Conservation (phyloP, 2,329 filamentous ascomycete genomes). For the Exophiala viscosa region DNA sequence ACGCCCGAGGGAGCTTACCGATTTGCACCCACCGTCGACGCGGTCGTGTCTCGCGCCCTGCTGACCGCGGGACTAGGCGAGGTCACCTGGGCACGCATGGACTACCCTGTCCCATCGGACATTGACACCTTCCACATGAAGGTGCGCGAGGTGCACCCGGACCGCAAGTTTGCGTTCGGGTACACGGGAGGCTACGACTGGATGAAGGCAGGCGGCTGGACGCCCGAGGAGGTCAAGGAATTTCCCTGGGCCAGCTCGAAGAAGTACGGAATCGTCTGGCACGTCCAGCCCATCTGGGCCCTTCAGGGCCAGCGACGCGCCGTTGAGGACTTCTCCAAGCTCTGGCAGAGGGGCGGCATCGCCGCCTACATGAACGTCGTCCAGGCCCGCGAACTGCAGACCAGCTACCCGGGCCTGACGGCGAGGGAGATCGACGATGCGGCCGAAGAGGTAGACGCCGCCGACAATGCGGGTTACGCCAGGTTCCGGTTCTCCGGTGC, state of each 20-base stretch:
- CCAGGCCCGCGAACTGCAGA: slow-evolving; percentile 2
- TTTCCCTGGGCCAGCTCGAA: background rate
- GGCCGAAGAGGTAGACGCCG: background rate
- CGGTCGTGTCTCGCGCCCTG: slow-evolving; percentile 7
- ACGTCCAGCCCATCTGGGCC: slow-evolving; percentile 10
- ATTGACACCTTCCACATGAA: slow-evolving; percentile 5
- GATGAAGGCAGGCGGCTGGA: slow-evolving; percentile 6
- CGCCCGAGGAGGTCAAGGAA: slow-evolving; percentile 6
- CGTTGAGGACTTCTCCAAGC: slow-evolving; percentile 1
- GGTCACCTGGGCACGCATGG: slow-evolving; percentile 13
- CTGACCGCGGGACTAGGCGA: slow-evolving; percentile 6
- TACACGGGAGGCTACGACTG: slow-evolving; percentile 8
- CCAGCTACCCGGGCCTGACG: slow-evolving; percentile 1
- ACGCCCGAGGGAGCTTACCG: slow-evolving; percentile 7
- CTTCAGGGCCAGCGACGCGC: slow-evolving; percentile 7
- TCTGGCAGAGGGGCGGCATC: slow-evolving; percentile 5
- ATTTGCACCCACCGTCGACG: slow-evolving; percentile 5
- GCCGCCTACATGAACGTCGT: slow-evolving; percentile 7
- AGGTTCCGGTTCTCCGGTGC: slow-evolving; percentile 8
- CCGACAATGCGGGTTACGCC: slow-evolving; percentile 3
- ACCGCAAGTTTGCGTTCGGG: slow-evolving; percentile 10
- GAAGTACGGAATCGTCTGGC: slow-evolving; percentile 11
- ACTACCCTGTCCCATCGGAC: slow-evolving; percentile 4
- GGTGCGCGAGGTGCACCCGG: slow-evolving; percentile 3
- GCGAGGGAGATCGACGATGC: background rate